Base-by-base conservation (phyloP, 495 filamentous ascomycete genomes). In the Aspergillus conjunctus region DNA sequence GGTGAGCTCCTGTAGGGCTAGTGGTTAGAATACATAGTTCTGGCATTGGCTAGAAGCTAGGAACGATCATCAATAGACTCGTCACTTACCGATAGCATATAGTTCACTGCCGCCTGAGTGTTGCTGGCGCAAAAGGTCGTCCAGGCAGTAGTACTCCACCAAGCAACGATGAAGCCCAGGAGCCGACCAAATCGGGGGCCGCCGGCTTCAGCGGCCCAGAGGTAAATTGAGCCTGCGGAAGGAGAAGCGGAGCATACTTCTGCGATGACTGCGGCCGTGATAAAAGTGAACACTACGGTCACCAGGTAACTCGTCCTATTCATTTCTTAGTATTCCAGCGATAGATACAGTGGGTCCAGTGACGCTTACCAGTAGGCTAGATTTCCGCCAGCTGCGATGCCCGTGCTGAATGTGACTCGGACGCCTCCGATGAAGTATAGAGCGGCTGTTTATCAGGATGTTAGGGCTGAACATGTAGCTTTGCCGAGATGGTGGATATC, bases 61-160 rank as follows among this genome's bases (percentile, higher is more conserved):
- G 8, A 11, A 5, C 21, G 5, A 11, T 17, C 20, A 21, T 18
- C 21, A 18, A 7, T 20, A 10, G n/a, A 22, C 17, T 43, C 17
- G 0, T 15, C 20, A 61, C 75, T 18, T 60, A 80, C 77, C 39
- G 81, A 77, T 52, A 84, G 79, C 75, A 84, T 77, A 49, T 83
- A 84, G 64, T 84, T 84, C 5, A 70, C 74, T 1, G 82, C 78
- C 26, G 81, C 70, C 60, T 84, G 82, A 7, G 78, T 81, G 67
- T 82, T 83, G 60, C 79, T 81, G 7, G 79, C 79, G 63, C 77
- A 80, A 60, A 84, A 84, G 6, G 82, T 84, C 22, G 82, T 84
- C 82, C 82, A 84, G 8, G 82, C 82, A 2, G 82, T 84, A 10
- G 81, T 83, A 70, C 80, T 83, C 82, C 82, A 84, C 82, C 82